Conservation (phyloP, 2,329 filamentous ascomycete genomes). For the Parastagonospora avenae region DNA sequence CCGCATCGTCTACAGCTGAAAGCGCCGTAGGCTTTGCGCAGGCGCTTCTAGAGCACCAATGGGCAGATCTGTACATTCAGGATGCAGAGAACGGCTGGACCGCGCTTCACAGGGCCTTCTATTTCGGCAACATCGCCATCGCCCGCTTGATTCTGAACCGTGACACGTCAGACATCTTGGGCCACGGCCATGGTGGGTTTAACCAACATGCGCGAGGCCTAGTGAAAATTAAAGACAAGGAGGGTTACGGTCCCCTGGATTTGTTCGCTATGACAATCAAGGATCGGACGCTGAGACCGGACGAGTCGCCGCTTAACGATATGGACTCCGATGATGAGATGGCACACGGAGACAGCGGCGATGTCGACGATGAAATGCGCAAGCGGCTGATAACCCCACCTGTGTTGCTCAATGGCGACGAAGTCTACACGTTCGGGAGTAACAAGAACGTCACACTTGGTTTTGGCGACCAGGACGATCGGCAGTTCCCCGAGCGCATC, state of each 20-base stretch:
- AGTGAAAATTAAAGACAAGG: slow-evolving; percentile 93
- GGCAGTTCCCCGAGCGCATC: slow-evolving; percentile 89
- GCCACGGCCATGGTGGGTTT: slow-evolving; percentile 64
- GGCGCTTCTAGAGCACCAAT: slow-evolving; percentile 79
- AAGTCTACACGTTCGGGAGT: slow-evolving; percentile 92
- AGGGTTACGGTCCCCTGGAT: slow-evolving; percentile 94
- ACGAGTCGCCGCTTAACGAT: slow-evolving; percentile 50
- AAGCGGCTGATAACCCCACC: slow-evolving; percentile 35
- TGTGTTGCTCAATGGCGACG: slow-evolving; percentile 68
- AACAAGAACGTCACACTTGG: slow-evolving; percentile 94
- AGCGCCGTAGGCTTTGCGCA: slow-evolving; percentile 76
- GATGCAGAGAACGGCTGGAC: slow-evolving; percentile 97
- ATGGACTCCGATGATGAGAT: slow-evolving; percentile 58
- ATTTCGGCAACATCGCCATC: slow-evolving; percentile 85
- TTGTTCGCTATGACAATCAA: slow-evolving; percentile 88
- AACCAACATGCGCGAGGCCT: slow-evolving; percentile 71
- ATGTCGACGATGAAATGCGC: slow-evolving; percentile 42
- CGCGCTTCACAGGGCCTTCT: slow-evolving; percentile 86
- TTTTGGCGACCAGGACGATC: slow-evolving; percentile 93
- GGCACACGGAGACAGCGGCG: slow-evolving; percentile 49
- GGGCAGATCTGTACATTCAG: slow-evolving; percentile 83
- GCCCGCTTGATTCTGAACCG: slow-evolving; percentile 81
- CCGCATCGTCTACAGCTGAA: slow-evolving; percentile 74
- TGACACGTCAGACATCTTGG: slow-evolving; percentile 70
- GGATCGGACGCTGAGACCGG: slow-evolving; percentile 65